Evolutionary conservation across 345 rosid species (phyloP), one percentile per base, ranked within the genome.

Genomic region (Salix koriyanagi): DNA sequence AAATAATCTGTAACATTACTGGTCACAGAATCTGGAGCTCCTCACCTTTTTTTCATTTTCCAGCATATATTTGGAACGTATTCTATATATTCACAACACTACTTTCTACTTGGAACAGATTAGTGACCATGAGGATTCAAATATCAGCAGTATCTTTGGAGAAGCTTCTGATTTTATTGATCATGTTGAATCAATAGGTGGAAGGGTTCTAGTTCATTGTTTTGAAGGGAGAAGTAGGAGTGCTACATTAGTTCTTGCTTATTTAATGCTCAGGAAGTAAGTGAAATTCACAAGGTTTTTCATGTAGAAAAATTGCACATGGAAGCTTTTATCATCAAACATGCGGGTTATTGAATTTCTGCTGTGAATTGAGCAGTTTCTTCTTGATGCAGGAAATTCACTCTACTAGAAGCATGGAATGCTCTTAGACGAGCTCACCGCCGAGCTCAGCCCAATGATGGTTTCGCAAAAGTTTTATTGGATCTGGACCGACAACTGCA

Each of bases 221-320:
- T 96, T 96, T 39, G 99, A 96, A 86, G 99, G 99, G 79, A 92
- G 86, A 80, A 96, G 99, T 85, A 91, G 98, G 87, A 96, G 99
- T 80, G 95, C 98, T 69, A 96, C 98, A 2, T 75, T 92, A 48
- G 97, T 96, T 72, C 76, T 94, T 7, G 97, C 98, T 16, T 90
- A 92, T 84, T 77, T 96, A 71, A 94, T 96, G 98, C 91, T 92
- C 54, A 84, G 94, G 69, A 94, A 92, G 99, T 96, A 87, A 89
- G 98, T 81, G 58, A 65, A 58, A 34, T 64, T 42, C 42, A 32
- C 19, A 4, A 39, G 18, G 1, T 44, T 42, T 37, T 44, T 58
- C 64, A 58, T 62, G 9, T 21, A 7, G n/a, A 42, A 50, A n/a
- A 44, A 6, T 26, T 32, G 42, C 54, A 11, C 42, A 69, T 71